phyloP scores from a whole-genome alignment of 306 rosid genomes.

The Ceratonia siliqua region DNA sequence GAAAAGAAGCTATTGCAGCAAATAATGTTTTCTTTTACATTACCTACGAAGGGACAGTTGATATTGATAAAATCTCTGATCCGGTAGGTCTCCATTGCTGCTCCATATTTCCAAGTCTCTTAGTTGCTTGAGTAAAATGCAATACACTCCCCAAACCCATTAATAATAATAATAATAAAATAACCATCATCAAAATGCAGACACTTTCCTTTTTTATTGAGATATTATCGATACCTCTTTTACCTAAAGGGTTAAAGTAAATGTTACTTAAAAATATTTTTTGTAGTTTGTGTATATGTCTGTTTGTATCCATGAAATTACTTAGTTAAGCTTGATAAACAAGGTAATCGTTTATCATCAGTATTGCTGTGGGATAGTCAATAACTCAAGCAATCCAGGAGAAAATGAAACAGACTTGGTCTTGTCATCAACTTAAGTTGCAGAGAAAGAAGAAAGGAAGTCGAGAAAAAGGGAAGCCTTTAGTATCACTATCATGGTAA shows the following conservation, averaged over 20 bases:
- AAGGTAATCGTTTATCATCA: background rate
- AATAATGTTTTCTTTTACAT: slow-evolving; percentile 93
- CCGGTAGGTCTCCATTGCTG: slow-evolving; percentile 65
- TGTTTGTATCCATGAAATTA: background rate
- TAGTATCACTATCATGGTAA: background rate
- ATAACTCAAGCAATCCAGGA: background rate
- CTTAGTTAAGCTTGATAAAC: slow-evolving; percentile 16
- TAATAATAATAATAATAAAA: background rate
- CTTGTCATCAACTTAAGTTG: slow-evolving; percentile 9
- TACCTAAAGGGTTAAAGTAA: background rate
- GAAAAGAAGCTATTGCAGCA: slow-evolving; percentile 85
- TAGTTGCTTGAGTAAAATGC: slow-evolving; percentile 26
- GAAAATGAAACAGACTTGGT: background rate
- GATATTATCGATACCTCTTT: background rate
- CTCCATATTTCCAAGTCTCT: slow-evolving; percentile 28
- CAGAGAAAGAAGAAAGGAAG: background rate
- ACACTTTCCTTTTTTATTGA: background rate
- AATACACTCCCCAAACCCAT: background rate
- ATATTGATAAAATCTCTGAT: slow-evolving; percentile 90
- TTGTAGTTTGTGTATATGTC: background rate
- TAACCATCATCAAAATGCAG: background rate
- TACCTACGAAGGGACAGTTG: slow-evolving; percentile 93
- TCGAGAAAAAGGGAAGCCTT: background rate
- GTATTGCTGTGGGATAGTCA: background rate
- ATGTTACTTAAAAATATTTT: background rate